phyloP scores from a whole-genome alignment of 169 alveolate species.

The Miamiensis avidus region DNA sequence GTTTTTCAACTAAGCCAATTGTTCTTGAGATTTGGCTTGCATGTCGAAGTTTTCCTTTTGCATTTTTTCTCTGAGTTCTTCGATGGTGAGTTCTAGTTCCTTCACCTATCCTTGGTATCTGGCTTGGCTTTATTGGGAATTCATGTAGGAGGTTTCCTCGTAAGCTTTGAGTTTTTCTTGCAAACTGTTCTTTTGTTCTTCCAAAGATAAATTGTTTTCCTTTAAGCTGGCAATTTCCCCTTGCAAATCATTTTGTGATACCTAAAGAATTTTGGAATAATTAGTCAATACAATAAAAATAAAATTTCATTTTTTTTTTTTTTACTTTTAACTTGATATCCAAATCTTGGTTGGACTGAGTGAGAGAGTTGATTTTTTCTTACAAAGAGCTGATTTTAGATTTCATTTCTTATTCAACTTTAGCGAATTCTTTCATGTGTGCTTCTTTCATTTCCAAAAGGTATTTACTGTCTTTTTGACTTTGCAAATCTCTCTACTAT shows the following conservation, averaged over 20 bases:
- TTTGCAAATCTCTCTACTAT: constrained; percentile 50
- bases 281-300: too few relatives aligned
- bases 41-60: constrained; percentile 33
- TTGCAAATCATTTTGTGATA: constrained; percentile 40
- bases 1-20: constrained; percentile 61
- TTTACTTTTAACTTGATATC: too few relatives aligned
- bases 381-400: constrained; percentile 35
- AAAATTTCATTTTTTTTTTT: too few relatives aligned
- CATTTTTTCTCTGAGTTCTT: constrained; percentile 37
- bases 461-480: constrained; percentile 23
- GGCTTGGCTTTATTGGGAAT: constrained; percentile 50
- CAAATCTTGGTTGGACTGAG: too few relatives aligned
- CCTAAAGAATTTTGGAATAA: too few relatives aligned
- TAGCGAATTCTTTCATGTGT: constrained; percentile 47
- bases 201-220: constrained; percentile 30
- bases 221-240: constrained; percentile 42
- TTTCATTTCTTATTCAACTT: constrained; percentile 47
- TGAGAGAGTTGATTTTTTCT: constrained; percentile 43
- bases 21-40: constrained; percentile 60
- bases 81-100: constrained; percentile 57
- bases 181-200: constrained; percentile 42
- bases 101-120: constrained; percentile 53
- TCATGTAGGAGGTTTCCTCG: constrained; percentile 44
- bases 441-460: constrained; percentile 54
- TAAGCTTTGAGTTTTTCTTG: constrained; percentile 25